Evolutionary conservation across 495 filamentous ascomycete genomes (phyloP), one percentile per base, ranked within the genome.

Genomic region (Hyaloscypha hepaticicola): DNA sequence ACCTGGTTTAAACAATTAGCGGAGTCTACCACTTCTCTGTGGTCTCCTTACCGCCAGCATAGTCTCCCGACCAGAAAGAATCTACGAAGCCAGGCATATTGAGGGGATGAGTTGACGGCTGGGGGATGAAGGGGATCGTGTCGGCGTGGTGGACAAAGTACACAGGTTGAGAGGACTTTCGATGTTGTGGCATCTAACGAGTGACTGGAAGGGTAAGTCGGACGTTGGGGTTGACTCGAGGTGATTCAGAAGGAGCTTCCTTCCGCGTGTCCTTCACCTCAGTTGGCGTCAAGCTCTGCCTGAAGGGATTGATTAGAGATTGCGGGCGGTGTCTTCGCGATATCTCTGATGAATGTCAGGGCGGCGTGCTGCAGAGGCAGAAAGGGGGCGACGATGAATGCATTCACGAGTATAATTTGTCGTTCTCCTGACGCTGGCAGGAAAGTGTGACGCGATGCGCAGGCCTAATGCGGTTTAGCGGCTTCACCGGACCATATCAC

Each of bases 1-100:
- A 38, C 95, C 89, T 91, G 58, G 34, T 8, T 31, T 49, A 26
- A 33, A 45, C 33, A 21, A 62, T 71, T 55, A 71, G 66, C 29
- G 9, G 7, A 14, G 41, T 5, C 45, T 1, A n/a, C 27, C 51
- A 21, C 38, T 33, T 12, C 31, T 33, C 38, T 14, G 6, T 19
- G 16, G 19, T 19, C 29, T 55, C 60, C 55, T 61, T 51, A 53
- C 50, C 50, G 24, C 22, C 50, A 21, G 50, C 50, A 53, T 96
- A 96, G 79, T 97, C 93, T 69, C 85, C 85, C 7, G 69, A 68
- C 93, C 93, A 97, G 77, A 97, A 97, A 6, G 93, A 96, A 78
- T 94, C 92, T 66, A 92, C 87, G 77, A 97, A 97, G 48, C 89
- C 85, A 67, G 90, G 88, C 91, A 94, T 94, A 3, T 45, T 16